Percentiles rank a stretch among this genome's conserved stretches.
Evolutionary conservation across 1,139 yeast species (phyloP).

Genomic region (Yamadazyma trypodendri): DNA sequence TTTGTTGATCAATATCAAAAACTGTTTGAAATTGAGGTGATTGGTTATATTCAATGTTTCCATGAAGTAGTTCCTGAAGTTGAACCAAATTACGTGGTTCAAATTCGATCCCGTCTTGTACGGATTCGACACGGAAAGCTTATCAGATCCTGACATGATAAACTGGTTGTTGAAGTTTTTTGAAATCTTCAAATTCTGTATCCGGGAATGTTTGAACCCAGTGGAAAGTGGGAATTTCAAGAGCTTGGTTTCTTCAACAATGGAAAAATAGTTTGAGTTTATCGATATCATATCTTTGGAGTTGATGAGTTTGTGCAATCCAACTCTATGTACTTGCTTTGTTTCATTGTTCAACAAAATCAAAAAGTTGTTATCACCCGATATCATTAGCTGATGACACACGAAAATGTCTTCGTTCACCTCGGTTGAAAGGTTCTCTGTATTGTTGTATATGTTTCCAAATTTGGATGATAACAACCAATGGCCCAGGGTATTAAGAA

Average conservation of each 20-base stretch:
- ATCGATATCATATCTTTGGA: conserved; percentile 20
- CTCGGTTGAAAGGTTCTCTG: conserved; percentile 26
- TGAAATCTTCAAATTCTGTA: conserved; percentile 22
- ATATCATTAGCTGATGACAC: conserved; percentile 22
- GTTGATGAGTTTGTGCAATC: conserved; percentile 20
- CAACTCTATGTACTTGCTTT: conserved; percentile 21
- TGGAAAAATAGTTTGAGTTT: conserved; percentile 28
- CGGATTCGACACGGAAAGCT: conserved; percentile 40
- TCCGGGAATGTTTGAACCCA: conserved; percentile 25
- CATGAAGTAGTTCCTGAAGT: conserved; percentile 33
- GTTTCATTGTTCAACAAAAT: conserved; percentile 20
- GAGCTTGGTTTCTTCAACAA: conserved; percentile 20
- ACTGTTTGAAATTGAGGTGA: conserved; percentile 39
- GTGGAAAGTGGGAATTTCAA: conserved; percentile 34
- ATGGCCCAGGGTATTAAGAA: conserved; percentile 21
- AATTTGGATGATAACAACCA: conserved; percentile 40
- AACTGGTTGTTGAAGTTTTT: conserved; percentile 29
- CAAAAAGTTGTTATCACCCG: conserved; percentile 28
- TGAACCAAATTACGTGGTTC: conserved; percentile 44
- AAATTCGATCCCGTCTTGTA: conserved; percentile 21
- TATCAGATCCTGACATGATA: conserved; percentile 29
- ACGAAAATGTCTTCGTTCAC: conserved; percentile 24
- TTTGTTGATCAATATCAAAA: conserved; percentile 36
- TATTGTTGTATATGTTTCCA: conserved; percentile 33
- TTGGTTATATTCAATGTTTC: conserved; percentile 35